Evolutionary conservation across 2,329 filamentous ascomycete genomes (phyloP), one percentile per base, ranked within the genome.

Genomic region (Penicillium sp.): DNA sequence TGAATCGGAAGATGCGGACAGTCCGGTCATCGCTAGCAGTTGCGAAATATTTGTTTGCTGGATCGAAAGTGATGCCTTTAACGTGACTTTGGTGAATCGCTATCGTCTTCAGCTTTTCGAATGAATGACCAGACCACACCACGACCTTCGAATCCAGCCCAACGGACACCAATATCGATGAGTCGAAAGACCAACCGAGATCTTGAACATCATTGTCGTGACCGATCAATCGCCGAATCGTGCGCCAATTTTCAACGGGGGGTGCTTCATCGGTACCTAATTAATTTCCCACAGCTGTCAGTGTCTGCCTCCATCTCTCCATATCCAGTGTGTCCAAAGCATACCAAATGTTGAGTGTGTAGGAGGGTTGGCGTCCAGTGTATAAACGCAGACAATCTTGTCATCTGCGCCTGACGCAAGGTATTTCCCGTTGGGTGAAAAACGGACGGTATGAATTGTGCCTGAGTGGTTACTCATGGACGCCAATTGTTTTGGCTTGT

Each of bases 161-260:
- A 26, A 99, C 94, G 0, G 94, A 97, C 5, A 97, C 92, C 58
- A 99, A 79, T 52, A 99, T 90, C 1, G 93, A 97, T 30, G 92
- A 96, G 77, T 99, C 94, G 70, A 88, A 88, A 19, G 94, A 96
- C 94, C 94, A 99, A 30, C 91, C 94, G 56, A 99, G 80, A 77
- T 99, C 95, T 75, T 99, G 94, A 5, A 99, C 92, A 77, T 99
- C 94, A 70, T 97, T 99, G 69, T 99, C 94, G 72, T 99, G 95
- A 16, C 94, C 95, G 56, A 97, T 94, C 50, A 99, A 80, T 60
- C 94, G 88, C 70, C 91, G 90, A 67, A 92, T 88, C 22, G 96
- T 96, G 75, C 96, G 92, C 94, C 94, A 99, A 67, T 97, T 97
- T 80, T 99, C 94, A 44, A 96, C 89, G 0, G 93, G 91, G 3